Evolutionary conservation across 1,284 basidiomycete species (phyloP).

Genomic region (Mycosarcoma maydis): DNA sequence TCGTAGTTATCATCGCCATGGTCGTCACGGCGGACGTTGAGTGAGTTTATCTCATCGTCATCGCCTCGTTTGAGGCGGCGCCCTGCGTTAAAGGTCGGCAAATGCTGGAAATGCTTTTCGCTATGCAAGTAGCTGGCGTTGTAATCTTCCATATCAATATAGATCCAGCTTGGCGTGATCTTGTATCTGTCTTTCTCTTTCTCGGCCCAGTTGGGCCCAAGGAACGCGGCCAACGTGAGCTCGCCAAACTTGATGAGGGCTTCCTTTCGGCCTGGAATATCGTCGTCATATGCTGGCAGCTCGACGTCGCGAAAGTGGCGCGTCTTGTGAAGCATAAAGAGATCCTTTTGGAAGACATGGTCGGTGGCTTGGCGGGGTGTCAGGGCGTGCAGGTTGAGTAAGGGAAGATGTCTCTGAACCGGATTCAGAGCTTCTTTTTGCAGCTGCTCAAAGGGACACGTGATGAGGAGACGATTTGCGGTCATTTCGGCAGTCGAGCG

Average conservation of each 20-base stretch:
- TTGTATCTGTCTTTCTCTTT: no score
- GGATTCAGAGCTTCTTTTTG: slow-evolving; percentile 10
- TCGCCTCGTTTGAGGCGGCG: no score
- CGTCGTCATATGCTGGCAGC: slow-evolving; percentile 21
- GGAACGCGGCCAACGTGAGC: not conserved
- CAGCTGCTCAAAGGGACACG: not conserved
- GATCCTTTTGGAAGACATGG: not conserved
- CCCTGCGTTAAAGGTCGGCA: no score
- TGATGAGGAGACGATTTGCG: not conserved
- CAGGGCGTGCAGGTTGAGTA: slow-evolving; percentile 2
- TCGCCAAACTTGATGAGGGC: slow-evolving; percentile 25
- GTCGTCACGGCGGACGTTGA: not conserved
- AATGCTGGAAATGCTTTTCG: no score
- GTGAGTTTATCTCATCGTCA: no score
- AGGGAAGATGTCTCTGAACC: not conserved
- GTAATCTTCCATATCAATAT: not conserved
- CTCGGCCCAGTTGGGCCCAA: slow-evolving; percentile 12
- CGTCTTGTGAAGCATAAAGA: slow-evolving; percentile 7
- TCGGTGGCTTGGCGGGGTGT: slow-evolving; percentile 23
- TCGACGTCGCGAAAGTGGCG: slow-evolving; percentile 13
- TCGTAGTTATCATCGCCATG: not conserved
- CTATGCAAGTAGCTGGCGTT: no score
- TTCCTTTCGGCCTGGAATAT: slow-evolving; percentile 16
- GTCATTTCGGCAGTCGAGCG: not conserved
- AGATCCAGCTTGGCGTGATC: slow-evolving; percentile 8